Evolutionary conservation across 2,329 filamentous ascomycete species (phyloP).

Genomic region (Cryoendolithus antarcticus): DNA sequence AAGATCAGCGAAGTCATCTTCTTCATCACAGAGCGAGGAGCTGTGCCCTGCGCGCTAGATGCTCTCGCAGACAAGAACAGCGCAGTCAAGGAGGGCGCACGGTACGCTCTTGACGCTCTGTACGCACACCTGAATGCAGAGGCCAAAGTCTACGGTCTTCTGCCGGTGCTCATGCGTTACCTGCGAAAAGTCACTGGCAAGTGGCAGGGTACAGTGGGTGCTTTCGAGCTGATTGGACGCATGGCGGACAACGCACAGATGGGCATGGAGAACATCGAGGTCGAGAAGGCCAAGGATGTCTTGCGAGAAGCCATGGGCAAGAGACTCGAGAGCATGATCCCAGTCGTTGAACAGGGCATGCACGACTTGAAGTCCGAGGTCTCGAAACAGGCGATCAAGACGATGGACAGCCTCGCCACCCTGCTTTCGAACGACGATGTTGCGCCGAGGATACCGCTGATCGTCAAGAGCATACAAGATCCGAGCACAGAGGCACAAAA

Average conservation of each 20-base stretch:
- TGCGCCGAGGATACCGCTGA: slow-evolving; percentile 74
- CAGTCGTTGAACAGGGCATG: slow-evolving; percentile 84
- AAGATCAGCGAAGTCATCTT: slow-evolving; percentile 70
- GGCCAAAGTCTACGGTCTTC: slow-evolving; percentile 66
- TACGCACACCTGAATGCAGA: slow-evolving; percentile 71
- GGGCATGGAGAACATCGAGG: slow-evolving; percentile 68
- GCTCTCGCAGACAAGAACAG: slow-evolving; percentile 79
- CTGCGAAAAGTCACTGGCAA: slow-evolving; percentile 77
- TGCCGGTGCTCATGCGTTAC: slow-evolving; percentile 65
- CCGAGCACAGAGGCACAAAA: slow-evolving; percentile 78
- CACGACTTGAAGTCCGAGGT: slow-evolving; percentile 88
- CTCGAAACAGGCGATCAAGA: slow-evolving; percentile 74
- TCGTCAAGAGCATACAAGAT: slow-evolving; percentile 91
- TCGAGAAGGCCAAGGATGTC: slow-evolving; percentile 77
- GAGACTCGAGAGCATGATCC: slow-evolving; percentile 75
- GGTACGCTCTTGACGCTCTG: slow-evolving; percentile 85
- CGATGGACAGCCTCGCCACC: slow-evolving; percentile 81
- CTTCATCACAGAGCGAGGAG: slow-evolving; percentile 63
- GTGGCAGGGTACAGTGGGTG: slow-evolving; percentile 92
- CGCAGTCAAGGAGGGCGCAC: slow-evolving; percentile 79
- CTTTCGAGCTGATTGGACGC: slow-evolving; percentile 70
- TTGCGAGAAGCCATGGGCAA: slow-evolving; percentile 83
- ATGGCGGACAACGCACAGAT: slow-evolving; percentile 94
- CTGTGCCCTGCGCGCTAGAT: slow-evolving; percentile 66
- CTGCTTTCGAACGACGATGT: slow-evolving; percentile 96